phyloP scores from a whole-genome alignment of 352 stramenopile species.

The Phytopythium aichiense region DNA sequence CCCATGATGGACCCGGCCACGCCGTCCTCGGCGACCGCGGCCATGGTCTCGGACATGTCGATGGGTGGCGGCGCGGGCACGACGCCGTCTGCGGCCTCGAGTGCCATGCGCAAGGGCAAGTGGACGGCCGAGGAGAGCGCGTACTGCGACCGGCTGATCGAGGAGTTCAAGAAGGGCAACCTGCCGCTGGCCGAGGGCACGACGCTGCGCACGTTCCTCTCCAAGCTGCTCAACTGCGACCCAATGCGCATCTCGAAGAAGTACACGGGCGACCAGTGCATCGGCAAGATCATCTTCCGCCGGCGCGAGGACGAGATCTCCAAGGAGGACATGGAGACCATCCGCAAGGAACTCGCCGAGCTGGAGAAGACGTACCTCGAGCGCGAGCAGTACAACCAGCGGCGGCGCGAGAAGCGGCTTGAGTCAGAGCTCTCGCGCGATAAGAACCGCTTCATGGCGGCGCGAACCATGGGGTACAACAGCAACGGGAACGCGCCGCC shows the following conservation, averaged over 20 bases:
- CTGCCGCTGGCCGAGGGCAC: constrained; percentile 96
- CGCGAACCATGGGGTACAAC: constrained; percentile 32
- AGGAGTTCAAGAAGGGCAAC: constrained; percentile 97
- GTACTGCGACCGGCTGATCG: constrained; percentile 95
- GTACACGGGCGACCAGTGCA: constrained; percentile 97
- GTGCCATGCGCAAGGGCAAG: constrained; percentile 91
- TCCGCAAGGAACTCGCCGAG: constrained; percentile 77
- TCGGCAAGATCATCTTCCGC: constrained; percentile 92
- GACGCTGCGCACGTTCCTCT: constrained; percentile 96
- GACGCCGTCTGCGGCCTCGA: constrained; percentile 9
- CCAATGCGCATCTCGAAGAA: constrained; percentile 99
- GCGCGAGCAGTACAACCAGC: constrained; percentile 92
- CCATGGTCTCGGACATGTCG: constrained; percentile 5
- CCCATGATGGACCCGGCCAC: background rate
- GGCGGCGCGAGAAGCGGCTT: constrained; percentile 82
- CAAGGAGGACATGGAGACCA: constrained; percentile 76
- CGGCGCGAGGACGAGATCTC: constrained; percentile 69
- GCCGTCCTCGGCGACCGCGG: background rate
- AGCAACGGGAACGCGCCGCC: background rate
- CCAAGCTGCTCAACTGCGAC: constrained; percentile 97
- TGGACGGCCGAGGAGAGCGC: constrained; percentile 97
- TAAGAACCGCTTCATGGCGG: constrained; percentile 53
- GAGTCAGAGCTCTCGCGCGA: constrained; percentile 77
- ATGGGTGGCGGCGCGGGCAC: background rate
- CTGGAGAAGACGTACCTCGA: constrained; percentile 96